Base-by-base conservation (phyloP, 352 stramenopile genomes). In the Globisporangium nodosum region DNA sequence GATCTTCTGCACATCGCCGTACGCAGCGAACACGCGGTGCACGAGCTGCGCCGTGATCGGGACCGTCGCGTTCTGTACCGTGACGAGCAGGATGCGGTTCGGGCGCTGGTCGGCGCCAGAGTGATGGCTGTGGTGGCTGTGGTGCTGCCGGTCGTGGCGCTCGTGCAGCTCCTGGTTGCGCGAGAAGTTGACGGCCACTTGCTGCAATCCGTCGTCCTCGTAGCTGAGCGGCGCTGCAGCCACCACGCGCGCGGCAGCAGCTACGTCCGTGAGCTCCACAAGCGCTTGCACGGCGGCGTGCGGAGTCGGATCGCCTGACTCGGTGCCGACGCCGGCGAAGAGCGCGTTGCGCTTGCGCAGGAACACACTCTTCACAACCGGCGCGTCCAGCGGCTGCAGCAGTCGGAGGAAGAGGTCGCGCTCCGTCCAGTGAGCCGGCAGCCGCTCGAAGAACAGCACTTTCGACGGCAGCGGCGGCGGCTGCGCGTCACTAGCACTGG, bases 151-250 rank as follows among this genome's bases (percentile, higher is more conserved):
- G 6, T 56, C 50, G 18, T 46, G 46, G 16, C 63, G 65, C 24
- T 79, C 72, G 56, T 72, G 73, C 18, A 84, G 68, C 68, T 87
- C 72, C 62, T 84, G 77, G 63, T 80, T 85, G 69, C 81, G 84
- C 49, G 73, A 82, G 66, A 77, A 87, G 52, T 62, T 72, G 30
- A 69, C 73, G 0, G 66, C 54, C 31, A 81, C 39, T 13, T 18
- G 8, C 37, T 43, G 37, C 37, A 6, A 5, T 13, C 8, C 12
- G 5, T 43, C 37, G 37, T 5, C 37, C 5, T 18, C 35, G 3
- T 9, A 40, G 11, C 11, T 13, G 5, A 43, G 37, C 11, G 37
- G 37, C 37, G 37, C 3, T 16, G 48, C 45, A 20, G 68, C 33
- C 20, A 80, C 56, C 48, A 85, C 66, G 5, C 45, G 51, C 50